Evolutionary conservation across 192 early-diverging fungal species (phyloP).

Genomic region (Coemansia sp.): DNA sequence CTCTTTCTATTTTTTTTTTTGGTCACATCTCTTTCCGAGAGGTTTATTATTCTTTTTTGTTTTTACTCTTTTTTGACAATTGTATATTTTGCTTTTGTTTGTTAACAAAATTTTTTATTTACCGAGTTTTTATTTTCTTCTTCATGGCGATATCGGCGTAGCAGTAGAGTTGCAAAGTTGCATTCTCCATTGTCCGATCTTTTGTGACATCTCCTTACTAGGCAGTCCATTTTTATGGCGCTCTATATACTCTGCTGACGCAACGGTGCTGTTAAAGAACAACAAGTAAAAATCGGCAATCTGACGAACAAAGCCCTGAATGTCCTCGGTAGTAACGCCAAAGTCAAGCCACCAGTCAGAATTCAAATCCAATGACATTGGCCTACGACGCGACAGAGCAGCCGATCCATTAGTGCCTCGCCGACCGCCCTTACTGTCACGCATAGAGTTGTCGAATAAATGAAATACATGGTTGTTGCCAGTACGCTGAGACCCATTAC

Average conservation of each 20-base stretch:
- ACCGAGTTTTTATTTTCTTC: neutral
- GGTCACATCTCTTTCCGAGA: neutral
- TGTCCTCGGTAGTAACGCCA: slow-evolving; percentile 38
- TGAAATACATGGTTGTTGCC: neutral
- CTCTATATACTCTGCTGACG: slow-evolving; percentile 38
- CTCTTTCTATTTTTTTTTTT: neutral
- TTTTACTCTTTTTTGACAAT: neutral
- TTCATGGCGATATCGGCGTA: slow-evolving; percentile 10
- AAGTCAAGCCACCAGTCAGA: slow-evolving; percentile 42
- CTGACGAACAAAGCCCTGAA: slow-evolving; percentile 53
- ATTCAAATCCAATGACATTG: slow-evolving; percentile 24
- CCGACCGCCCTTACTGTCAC: neutral
- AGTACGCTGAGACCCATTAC: slow-evolving; percentile 9
- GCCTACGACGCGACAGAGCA: slow-evolving; percentile 7
- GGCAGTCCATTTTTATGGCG: slow-evolving; percentile 40
- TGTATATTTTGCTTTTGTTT: neutral
- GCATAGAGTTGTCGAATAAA: neutral
- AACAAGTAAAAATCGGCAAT: slow-evolving; percentile 53
- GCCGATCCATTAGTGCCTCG: slow-evolving; percentile 7
- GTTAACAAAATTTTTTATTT: neutral
- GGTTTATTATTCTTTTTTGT: neutral
- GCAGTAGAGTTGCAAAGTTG: slow-evolving; percentile 18
- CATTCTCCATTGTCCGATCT: slow-evolving; percentile 50
- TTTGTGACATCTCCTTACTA: slow-evolving; percentile 41
- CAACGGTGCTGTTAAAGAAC: slow-evolving; percentile 40